A percentile compares a stretch with the other conserved stretches of the same genome.
phyloP scores from a whole-genome alignment of 2,329 filamentous ascomycete genomes.

The Stagonosporopsis chrysanthemi region DNA sequence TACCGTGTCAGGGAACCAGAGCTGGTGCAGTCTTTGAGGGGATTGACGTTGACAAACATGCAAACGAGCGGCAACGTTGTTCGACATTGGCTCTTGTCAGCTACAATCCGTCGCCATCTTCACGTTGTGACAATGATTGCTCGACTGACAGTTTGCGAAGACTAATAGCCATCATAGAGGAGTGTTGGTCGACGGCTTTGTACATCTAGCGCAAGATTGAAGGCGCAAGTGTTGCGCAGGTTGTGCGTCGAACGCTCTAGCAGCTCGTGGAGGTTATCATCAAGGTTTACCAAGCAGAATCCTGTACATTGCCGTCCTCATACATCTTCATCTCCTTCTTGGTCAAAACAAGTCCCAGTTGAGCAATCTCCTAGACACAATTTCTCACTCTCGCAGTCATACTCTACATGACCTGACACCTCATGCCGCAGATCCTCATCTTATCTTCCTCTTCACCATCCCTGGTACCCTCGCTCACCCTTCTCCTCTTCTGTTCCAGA shows the following conservation, averaged over 20 bases:
- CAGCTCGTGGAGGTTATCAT: no score
- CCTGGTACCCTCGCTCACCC: slow-evolving; percentile 19
- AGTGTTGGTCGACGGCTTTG: no score
- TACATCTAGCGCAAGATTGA: no score
- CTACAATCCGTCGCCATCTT: not conserved
- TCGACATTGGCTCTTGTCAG: no score
- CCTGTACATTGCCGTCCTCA: not conserved
- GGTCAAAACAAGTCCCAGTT: not conserved
- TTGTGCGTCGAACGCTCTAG: no score
- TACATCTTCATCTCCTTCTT: not conserved
- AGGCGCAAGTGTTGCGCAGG: no score
- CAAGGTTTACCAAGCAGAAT: not conserved
- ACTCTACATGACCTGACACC: slow-evolving; percentile 29
- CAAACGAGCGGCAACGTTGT: not conserved
- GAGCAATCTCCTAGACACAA: not conserved
- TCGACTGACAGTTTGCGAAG: no score
- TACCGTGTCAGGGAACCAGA: no score
- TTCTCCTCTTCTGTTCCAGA: slow-evolving; percentile 25
- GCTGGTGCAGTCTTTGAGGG: no score
- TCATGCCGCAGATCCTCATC: slow-evolving; percentile 6
- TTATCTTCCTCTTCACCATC: slow-evolving; percentile 2
- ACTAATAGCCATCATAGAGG: no score
- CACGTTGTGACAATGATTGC: not conserved
- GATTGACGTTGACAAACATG: no score
- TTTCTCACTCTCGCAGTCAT: not conserved